Base-by-base conservation (phyloP, 768 basidiomycete species). In the Termitomyces sp. region DNA sequence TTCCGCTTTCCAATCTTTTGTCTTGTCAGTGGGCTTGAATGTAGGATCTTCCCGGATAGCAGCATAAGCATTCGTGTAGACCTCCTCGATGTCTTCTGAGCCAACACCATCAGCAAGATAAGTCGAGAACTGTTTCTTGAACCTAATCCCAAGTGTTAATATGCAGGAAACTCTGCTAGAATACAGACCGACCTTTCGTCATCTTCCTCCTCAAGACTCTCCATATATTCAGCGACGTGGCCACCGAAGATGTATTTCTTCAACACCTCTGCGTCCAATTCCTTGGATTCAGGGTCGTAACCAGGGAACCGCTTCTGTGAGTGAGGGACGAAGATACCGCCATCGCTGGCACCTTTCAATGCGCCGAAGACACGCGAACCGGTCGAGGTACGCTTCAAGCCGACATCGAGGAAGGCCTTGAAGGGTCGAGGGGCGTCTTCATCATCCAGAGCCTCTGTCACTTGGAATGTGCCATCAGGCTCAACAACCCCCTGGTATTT, bases 171-270 rank as follows among this genome's bases (percentile, higher is more conserved):
- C 5, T 12, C 10, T 5, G 19, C 28, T 27, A 11, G 2, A 37
- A 17, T 27, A 11, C 69, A 9, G 7, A 27, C 81, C 59, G 63
- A 86, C 86, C 94, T 84, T 77, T 98, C 96, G 66, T 98, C 97
- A 70, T 99, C 97, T 79, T 99, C 97, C 82, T 99, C 97, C 78
- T 99, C 97, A 53, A 98, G 78, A 56, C 86, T 90, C 78, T 98
- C 92, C 97, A 99, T 99, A 82, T 98, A 99, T 76, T 98, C 97
- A 50, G 97, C 93, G 56, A 99, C 89, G 72, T 99, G 97, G 52
- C 95, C 95, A 70, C 92, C 95, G 65, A 80, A 90, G 72, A 99
- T 98, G 79, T 99, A 99, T 76, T 96, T 96, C 72, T 96, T 94
- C 68, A 98, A 79, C 55, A 88, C 84, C 74, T 98, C 97, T 43